Evolutionary conservation across 2,329 filamentous ascomycete species (phyloP).

Genomic region (Exserohilum turcica): DNA sequence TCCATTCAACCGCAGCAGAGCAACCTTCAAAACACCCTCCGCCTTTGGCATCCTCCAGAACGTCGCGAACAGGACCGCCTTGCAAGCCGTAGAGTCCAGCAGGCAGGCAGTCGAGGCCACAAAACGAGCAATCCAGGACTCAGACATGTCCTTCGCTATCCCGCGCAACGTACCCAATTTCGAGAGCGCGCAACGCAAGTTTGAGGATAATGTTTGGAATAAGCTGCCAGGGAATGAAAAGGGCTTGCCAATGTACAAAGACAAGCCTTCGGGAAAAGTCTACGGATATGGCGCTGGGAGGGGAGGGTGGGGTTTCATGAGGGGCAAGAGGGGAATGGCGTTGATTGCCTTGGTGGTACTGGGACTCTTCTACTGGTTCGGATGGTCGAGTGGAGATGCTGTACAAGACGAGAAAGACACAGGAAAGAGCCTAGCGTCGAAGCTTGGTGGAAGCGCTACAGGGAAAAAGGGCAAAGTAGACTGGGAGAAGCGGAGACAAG

Average conservation of each 20-base stretch:
- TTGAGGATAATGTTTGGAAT: constrained; percentile 51
- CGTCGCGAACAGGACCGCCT: constrained; percentile 35
- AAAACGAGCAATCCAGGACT: constrained; percentile 38
- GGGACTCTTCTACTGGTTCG: constrained; percentile 70
- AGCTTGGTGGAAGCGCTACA: constrained; percentile 38
- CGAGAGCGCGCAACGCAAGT: constrained; percentile 48
- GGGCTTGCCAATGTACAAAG: constrained; percentile 94
- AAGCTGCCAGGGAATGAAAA: constrained; percentile 65
- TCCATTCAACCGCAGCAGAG: constrained; percentile 51
- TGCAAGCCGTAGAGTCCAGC: constrained; percentile 33
- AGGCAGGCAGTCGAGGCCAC: constrained; percentile 42
- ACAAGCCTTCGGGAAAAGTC: constrained; percentile 77
- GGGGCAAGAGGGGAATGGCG: constrained; percentile 65
- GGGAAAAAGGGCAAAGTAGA: constrained; percentile 56
- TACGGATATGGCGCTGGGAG: constrained; percentile 61
- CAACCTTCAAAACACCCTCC: constrained; percentile 33
- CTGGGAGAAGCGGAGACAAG: constrained; percentile 78
- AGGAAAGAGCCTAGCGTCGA: constrained; percentile 37
- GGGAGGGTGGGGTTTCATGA: constrained; percentile 57
- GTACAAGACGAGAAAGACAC: constrained; percentile 33
- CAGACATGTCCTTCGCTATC: constrained; percentile 51
- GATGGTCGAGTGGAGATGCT: constrained; percentile 49
- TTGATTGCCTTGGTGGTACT: constrained; percentile 61
- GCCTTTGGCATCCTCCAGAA: constrained; percentile 40
- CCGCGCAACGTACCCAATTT: constrained; percentile 52